These are phyloP conservation scores for Rosa hybrid DNA, from an alignment of 331 rosid species.

Conservation along the genomic window DNA sequence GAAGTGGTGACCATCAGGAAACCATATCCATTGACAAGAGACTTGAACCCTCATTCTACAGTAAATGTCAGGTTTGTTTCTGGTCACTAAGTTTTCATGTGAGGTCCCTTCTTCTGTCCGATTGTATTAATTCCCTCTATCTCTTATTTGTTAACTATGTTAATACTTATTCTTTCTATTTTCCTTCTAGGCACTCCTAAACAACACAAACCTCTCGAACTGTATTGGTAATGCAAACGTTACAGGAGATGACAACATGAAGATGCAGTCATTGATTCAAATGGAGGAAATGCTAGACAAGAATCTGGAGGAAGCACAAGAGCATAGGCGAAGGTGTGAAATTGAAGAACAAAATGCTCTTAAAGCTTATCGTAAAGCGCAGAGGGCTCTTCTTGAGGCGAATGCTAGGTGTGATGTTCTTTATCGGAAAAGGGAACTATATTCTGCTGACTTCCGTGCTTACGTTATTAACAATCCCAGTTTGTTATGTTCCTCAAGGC, in stretches of 20 bases:
- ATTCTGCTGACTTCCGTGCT: slow-evolving; percentile 63
- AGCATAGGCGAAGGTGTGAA: slow-evolving; percentile 75
- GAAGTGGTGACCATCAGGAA: slow-evolving; percentile 31
- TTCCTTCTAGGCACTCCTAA: slow-evolving; percentile 45
- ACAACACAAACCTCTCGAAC: slow-evolving; percentile 40
- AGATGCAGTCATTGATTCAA: slow-evolving; percentile 55
- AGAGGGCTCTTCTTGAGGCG: slow-evolving; percentile 79
- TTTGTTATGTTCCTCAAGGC: slow-evolving; percentile 61
- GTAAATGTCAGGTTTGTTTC: slow-evolving; percentile 38
- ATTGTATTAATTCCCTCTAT: neutral
- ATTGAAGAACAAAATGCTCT: slow-evolving; percentile 88
- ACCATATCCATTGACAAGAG: slow-evolving; percentile 31
- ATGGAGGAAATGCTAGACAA: slow-evolving; percentile 84
- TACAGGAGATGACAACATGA: slow-evolving; percentile 34
- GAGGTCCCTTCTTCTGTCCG: neutral
- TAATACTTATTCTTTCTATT: slow-evolving; percentile 3
- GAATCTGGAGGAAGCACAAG: slow-evolving; percentile 95
- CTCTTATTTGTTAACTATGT: neutral
- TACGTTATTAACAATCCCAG: slow-evolving; percentile 61
- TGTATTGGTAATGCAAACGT: slow-evolving; percentile 49
- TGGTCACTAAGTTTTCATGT: neutral
- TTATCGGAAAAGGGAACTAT: slow-evolving; percentile 74
- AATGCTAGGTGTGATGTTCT: slow-evolving; percentile 76
- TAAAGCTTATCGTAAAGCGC: slow-evolving; percentile 83
- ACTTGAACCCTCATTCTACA: slow-evolving; percentile 27